Percentiles rank a stretch among this genome's conserved stretches.
These are phyloP conservation scores for Fusarium succisae DNA, from an alignment of 2,329 filamentous ascomycete genomes.

Conservation along the genomic window DNA sequence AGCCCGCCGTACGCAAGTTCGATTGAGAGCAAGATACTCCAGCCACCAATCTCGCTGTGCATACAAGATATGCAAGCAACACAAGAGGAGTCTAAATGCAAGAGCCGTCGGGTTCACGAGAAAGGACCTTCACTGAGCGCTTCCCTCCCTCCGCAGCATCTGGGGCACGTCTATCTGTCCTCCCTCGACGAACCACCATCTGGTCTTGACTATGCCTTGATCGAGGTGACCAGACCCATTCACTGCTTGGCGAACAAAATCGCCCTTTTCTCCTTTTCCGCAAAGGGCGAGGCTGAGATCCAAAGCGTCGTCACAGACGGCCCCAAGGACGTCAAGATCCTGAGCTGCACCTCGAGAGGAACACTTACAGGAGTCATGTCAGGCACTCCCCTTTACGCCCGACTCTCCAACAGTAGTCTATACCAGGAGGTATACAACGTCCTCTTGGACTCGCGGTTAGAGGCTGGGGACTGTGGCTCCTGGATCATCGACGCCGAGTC, in stretches of 20 bases:
- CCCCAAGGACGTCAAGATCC: background rate
- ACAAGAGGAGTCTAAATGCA: background rate
- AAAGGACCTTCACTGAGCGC: background rate
- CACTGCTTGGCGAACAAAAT: background rate
- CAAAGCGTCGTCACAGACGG: background rate
- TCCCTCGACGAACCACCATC: background rate
- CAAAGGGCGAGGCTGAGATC: background rate
- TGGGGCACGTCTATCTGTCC: background rate
- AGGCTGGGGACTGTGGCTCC: background rate
- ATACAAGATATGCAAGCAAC: background rate
- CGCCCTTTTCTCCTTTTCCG: rapidly evolving
- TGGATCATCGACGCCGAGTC: background rate
- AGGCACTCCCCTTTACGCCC: background rate
- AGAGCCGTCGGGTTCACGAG: background rate
- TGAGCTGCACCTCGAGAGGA: background rate
- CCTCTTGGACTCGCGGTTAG: background rate
- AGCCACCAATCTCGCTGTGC: background rate
- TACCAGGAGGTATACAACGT: background rate
- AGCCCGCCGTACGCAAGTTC: background rate
- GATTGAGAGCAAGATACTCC: background rate
- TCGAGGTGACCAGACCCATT: background rate
- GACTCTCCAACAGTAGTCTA: background rate
- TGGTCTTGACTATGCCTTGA: background rate
- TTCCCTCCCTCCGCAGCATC: background rate
- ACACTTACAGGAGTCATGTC: background rate